These are phyloP conservation scores for Cylindrotheca fusiformis DNA, from an alignment of 108 stramenopile genomes.

Conservation along the genomic window DNA sequence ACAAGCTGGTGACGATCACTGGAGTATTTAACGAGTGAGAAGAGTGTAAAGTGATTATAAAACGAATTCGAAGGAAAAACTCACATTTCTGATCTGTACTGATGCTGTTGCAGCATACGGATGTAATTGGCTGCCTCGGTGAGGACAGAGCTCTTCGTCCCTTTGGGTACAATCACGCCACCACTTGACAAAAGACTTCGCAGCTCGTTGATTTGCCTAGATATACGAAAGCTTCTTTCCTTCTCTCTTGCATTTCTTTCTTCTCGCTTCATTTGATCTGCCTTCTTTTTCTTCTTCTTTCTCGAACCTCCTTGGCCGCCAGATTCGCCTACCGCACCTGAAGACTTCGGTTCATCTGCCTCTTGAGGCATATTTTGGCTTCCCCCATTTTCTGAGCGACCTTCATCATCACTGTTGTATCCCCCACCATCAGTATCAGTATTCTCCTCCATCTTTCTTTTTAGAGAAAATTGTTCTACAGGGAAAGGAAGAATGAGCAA, in stretches of 20 bases:
- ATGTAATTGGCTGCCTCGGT: conserved; percentile 90
- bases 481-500: not conserved
- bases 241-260: conserved; percentile 89
- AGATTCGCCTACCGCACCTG: not conserved
- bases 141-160: conserved; percentile 85
- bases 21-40: conserved; percentile 4
- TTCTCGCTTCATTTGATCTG: conserved; percentile 59
- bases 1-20: conserved; percentile 66
- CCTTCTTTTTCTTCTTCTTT: conserved; percentile 35
- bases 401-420: conserved; percentile 40
- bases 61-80: conserved; percentile 18
- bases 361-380: not conserved
- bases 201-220: conserved; percentile 80
- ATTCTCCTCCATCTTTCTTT: conserved; percentile 27
- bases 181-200: conserved; percentile 69
- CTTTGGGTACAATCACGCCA: conserved; percentile 89
- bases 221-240: conserved; percentile 84
- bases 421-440: conserved; percentile 35
- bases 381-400: not conserved
- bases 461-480: not conserved
- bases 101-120: conserved; percentile 83
- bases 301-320: conserved; percentile 9
- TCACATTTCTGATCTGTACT: conserved; percentile 79
- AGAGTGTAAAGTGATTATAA: not conserved
- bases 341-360: not conserved